Evolutionary conservation across 2,329 filamentous ascomycete genomes (phyloP).

Genomic region (Fulvia fulva): DNA sequence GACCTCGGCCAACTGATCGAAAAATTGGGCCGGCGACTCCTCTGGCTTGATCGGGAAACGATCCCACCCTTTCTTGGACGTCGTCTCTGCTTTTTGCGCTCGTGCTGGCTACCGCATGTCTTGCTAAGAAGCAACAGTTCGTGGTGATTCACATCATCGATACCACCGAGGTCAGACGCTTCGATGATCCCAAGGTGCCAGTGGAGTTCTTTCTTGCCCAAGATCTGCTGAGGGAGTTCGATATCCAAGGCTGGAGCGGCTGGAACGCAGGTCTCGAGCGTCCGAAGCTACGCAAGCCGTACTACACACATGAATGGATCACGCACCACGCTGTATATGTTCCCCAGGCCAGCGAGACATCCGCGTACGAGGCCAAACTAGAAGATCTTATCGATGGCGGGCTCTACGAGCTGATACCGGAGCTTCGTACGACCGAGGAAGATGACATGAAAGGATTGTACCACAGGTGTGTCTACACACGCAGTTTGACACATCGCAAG

Average conservation of each 20-base stretch:
- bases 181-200: background rate
- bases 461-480: background rate
- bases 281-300: background rate
- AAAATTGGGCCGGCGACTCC: background rate
- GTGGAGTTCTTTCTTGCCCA: slow-evolving; percentile 6
- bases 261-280: background rate
- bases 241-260: background rate
- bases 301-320: slow-evolving; percentile 9
- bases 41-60: background rate
- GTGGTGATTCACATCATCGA: slow-evolving; percentile 6
- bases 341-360: background rate
- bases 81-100: slow-evolving; percentile 5
- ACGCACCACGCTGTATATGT: background rate
- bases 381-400: background rate
- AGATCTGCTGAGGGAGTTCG: slow-evolving; percentile 2
- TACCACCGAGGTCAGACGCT: background rate
- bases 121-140: background rate
- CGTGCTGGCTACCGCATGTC: background rate
- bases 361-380: background rate
- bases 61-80: slow-evolving; percentile 3
- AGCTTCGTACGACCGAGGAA: background rate
- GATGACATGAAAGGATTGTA: background rate
- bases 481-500: background rate
- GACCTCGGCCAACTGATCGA: background rate
- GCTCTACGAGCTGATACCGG: background rate